phyloP scores from a whole-genome alignment of 495 filamentous ascomycete genomes.

The Penicillium turbatum region DNA sequence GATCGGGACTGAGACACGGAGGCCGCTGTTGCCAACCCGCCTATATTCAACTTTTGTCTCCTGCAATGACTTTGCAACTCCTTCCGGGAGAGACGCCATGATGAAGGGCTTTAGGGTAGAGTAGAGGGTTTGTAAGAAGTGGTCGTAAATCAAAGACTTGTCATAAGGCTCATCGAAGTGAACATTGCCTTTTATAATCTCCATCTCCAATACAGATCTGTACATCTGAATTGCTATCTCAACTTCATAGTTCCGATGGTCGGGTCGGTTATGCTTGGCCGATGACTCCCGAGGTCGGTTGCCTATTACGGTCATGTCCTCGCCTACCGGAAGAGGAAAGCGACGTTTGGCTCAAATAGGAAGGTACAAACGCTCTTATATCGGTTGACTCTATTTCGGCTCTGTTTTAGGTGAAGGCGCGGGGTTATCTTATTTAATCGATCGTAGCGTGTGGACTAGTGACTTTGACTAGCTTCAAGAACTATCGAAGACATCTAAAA shows the following conservation, averaged over 20 bases:
- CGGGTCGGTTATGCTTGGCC: not conserved
- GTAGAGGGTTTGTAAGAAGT: not conserved
- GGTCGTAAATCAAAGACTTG: too few relatives aligned
- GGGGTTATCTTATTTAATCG: not conserved
- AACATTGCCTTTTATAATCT: not conserved
- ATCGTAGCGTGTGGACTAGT: not conserved
- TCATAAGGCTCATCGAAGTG: too few relatives aligned
- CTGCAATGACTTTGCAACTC: not conserved
- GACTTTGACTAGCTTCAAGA: too few relatives aligned
- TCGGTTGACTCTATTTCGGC: too few relatives aligned
- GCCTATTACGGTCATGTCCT: not conserved
- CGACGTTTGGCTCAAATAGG: not conserved
- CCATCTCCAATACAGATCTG: not conserved
- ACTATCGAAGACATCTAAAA: too few relatives aligned
- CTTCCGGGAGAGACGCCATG: not conserved
- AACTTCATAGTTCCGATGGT: not conserved
- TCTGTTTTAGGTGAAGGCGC: not conserved
- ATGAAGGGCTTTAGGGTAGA: not conserved
- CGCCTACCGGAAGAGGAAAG: not conserved
- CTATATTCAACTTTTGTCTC: not conserved
- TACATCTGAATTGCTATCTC: not conserved
- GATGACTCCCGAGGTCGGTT: not conserved
- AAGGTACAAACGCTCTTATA: not conserved
- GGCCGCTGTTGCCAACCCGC: not conserved
- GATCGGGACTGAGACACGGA: conserved; percentile 10